Percentiles rank a stretch among this genome's conserved stretches.
phyloP scores from a whole-genome alignment of 2,329 filamentous ascomycete genomes.

The Emericellopsis cladophorae region DNA sequence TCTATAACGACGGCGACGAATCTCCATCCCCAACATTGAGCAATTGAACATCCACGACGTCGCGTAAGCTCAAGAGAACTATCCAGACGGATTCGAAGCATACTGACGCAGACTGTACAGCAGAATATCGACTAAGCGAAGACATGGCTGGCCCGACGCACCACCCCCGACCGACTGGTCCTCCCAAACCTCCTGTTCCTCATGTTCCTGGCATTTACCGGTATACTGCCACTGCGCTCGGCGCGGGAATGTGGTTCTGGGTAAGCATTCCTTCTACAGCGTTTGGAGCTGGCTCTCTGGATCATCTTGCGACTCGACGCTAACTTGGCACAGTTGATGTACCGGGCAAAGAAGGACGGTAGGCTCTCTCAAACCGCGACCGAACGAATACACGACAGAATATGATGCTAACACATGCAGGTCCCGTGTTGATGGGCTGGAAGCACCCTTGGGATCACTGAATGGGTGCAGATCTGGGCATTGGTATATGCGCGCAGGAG shows the following conservation, averaged over 20 bases:
- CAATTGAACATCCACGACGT: slow-evolving; percentile 1
- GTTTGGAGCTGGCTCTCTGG: neutral
- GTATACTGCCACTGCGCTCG: slow-evolving; percentile 73
- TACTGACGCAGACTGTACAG: neutral
- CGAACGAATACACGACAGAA: neutral
- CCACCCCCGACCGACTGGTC: neutral
- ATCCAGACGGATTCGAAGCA: neutral
- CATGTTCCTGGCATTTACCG: slow-evolving; percentile 57
- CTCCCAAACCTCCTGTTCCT: slow-evolving; percentile 25
- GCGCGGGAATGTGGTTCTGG: slow-evolving; percentile 99
- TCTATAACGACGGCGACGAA: too few relatives aligned
- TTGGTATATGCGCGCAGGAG: too few relatives aligned
- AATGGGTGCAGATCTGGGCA: neutral
- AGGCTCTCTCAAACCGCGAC: slow-evolving; percentile 9
- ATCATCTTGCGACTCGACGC: neutral
- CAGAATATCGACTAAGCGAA: too few relatives aligned
- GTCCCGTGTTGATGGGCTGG: slow-evolving; percentile 73
- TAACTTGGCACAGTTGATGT: slow-evolving; percentile 58
- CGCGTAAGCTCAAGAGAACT: neutral
- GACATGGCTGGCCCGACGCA: too few relatives aligned
- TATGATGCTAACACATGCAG: slow-evolving; percentile 17
- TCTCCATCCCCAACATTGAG: neutral
- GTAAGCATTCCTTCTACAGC: slow-evolving; percentile 38
- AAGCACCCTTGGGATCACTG: slow-evolving; percentile 97
- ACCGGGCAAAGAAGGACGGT: slow-evolving; percentile 93